Percentiles rank a stretch among this genome's conserved stretches.
phyloP scores from a whole-genome alignment of 2,329 filamentous ascomycete species.

The Periconia sp. region DNA sequence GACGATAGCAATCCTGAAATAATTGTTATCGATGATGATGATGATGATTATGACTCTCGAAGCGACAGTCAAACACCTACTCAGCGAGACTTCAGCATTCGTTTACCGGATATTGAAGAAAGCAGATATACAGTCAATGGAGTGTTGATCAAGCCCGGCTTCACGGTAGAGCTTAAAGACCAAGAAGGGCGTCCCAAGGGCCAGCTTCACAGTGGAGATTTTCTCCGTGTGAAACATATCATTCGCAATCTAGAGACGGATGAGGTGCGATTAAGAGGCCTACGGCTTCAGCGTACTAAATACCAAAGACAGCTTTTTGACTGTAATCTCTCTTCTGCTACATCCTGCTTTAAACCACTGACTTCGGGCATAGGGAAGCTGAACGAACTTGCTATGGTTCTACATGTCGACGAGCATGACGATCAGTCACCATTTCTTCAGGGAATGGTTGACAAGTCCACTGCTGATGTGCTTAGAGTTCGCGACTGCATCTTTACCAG shows the following conservation, averaged over 20 bases:
- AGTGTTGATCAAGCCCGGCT: constrained; percentile 8
- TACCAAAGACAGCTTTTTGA: constrained; percentile 26
- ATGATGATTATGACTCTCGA: neutral
- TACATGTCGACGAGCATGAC: constrained; percentile 16
- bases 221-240: constrained; percentile 26
- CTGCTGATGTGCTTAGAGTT: constrained; percentile 8
- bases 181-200: neutral
- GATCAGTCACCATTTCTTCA: constrained; percentile 11
- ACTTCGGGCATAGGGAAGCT: constrained; percentile 22
- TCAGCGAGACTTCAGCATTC: neutral
- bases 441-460: constrained; percentile 14
- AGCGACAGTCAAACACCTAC: neutral
- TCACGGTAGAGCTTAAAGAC: constrained; percentile 26
- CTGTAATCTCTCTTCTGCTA: neutral
- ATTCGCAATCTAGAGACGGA: constrained; percentile 19
- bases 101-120: neutral
- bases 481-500: constrained; percentile 15
- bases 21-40: constrained; percentile 2
- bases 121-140: constrained; percentile 3
- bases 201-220: constrained; percentile 24
- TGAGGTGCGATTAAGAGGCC: constrained; percentile 24
- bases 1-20: neutral
- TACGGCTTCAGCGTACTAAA: constrained; percentile 21
- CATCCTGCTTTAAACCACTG: constrained; percentile 2
- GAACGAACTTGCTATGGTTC: constrained; percentile 28